Evolutionary conservation across 2,329 filamentous ascomycete genomes (phyloP).

Genomic region (Cyphellophora attinorum): DNA sequence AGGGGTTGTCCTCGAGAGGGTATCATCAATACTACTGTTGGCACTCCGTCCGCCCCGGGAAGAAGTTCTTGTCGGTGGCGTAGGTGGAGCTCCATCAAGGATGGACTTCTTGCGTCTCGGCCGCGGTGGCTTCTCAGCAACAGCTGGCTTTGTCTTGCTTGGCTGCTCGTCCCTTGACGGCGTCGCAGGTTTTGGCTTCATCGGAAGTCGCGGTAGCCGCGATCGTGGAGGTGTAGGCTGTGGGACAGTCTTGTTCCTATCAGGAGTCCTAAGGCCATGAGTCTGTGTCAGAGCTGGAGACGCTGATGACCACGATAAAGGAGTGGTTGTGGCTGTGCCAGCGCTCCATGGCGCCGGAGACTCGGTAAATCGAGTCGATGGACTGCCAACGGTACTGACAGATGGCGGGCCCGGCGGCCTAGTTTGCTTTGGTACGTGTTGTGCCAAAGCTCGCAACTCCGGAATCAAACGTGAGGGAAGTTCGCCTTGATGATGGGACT

Average conservation of each 20-base stretch:
- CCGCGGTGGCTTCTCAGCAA: no score
- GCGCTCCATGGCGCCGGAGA: constrained; percentile 18
- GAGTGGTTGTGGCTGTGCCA: constrained; percentile 29
- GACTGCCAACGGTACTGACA: constrained; percentile 16
- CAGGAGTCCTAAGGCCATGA: constrained; percentile 19
- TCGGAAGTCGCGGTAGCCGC: constrained; percentile 13
- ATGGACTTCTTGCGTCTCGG: background rate
- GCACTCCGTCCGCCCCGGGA: constrained; percentile 6
- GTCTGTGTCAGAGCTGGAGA: constrained; percentile 32
- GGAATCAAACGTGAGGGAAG: constrained; percentile 18
- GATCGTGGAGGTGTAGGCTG: constrained; percentile 9
- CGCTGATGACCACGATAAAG: constrained; percentile 39
- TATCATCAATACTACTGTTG: background rate
- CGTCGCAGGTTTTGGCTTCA: background rate
- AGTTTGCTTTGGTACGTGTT: constrained; percentile 6
- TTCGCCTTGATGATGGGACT: constrained; percentile 3
- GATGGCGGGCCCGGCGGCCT: constrained; percentile 6
- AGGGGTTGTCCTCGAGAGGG: background rate
- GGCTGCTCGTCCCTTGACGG: constrained; percentile 1
- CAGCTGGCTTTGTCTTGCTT: background rate
- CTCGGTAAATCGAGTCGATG: constrained; percentile 16
- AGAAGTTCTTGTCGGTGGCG: constrained; percentile 19
- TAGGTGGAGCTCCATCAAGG: constrained; percentile 10
- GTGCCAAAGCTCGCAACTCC: constrained; percentile 17
- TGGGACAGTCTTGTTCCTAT: constrained; percentile 12